Percentiles rank a stretch among this genome's conserved stretches.
These are phyloP conservation scores for Amauroascus niger DNA, from an alignment of 2,329 filamentous ascomycete species.

Conservation along the genomic window DNA sequence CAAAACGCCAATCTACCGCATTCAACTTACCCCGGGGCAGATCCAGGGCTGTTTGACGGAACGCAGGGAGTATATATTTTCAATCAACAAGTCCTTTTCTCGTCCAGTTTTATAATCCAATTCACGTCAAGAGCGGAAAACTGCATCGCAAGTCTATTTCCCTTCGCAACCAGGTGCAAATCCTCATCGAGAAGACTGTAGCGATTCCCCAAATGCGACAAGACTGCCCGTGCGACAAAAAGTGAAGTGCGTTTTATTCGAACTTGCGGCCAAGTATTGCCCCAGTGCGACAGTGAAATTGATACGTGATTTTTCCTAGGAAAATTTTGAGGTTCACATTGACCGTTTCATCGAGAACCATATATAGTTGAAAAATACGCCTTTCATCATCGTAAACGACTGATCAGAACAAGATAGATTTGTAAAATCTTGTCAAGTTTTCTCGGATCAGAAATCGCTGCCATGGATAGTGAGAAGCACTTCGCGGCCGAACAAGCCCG, in stretches of 20 bases:
- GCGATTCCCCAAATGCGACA: conserved; percentile 9
- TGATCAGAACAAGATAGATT: not conserved
- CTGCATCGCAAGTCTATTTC: not conserved
- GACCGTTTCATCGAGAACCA: not conserved
- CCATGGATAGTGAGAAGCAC: conserved; percentile 4
- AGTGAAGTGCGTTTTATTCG: conserved; percentile 6
- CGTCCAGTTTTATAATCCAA: not conserved
- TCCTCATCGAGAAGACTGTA: conserved; percentile 1
- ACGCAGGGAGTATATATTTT: conserved; percentile 2
- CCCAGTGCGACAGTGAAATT: conserved; percentile 8
- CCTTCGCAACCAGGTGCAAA: not conserved
- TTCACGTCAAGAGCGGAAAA: not conserved
- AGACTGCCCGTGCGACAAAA: conserved; percentile 2
- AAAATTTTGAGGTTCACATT: too few relatives aligned
- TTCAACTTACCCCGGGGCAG: not conserved
- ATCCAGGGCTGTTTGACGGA: not conserved
- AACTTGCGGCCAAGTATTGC: not conserved
- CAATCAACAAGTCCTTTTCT: not conserved
- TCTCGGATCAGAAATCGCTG: not conserved
- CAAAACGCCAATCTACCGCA: not conserved
- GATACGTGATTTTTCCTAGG: conserved; percentile 5
- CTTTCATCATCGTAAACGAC: not conserved
- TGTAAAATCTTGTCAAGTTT: not conserved
- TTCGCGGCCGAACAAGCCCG: not conserved
- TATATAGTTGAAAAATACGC: not conserved